Evolutionary conservation across 2,329 filamentous ascomycete genomes (phyloP).

Genomic region (Neopestalotiopsis clavispora): DNA sequence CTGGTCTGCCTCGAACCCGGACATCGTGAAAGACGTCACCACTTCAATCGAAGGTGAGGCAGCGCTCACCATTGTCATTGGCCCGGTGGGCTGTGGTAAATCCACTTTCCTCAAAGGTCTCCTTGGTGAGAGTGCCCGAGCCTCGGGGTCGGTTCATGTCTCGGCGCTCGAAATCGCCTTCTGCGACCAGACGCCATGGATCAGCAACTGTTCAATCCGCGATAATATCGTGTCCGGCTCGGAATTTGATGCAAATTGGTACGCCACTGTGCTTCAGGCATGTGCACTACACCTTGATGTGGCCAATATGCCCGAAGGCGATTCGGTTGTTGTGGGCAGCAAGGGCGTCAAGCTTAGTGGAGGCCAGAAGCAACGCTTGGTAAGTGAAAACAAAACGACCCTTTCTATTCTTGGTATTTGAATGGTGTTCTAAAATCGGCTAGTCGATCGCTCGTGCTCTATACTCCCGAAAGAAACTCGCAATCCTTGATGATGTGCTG

Average conservation of each 20-base stretch:
- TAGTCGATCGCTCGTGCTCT: constrained; percentile 26
- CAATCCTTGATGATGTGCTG: constrained; percentile 27
- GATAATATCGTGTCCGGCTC: constrained; percentile 24
- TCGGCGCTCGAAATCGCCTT: constrained; percentile 20
- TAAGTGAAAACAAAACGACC: constrained; percentile 20
- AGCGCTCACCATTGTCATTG: constrained; percentile 18
- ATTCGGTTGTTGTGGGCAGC: constrained; percentile 31
- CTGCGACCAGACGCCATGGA: constrained; percentile 27
- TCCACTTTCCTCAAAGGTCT: constrained; percentile 21
- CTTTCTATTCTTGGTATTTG: neutral
- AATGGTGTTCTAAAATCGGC: neutral
- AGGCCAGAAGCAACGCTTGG: constrained; percentile 29
- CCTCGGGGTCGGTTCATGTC: constrained; percentile 9
- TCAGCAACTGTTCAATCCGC: constrained; percentile 25
- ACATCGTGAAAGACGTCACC: constrained; percentile 1
- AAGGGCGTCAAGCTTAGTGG: constrained; percentile 35
- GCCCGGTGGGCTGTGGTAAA: constrained; percentile 21
- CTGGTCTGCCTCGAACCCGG: constrained; percentile 7
- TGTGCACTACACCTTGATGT: constrained; percentile 25
- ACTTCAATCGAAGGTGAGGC: neutral
- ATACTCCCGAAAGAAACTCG: constrained; percentile 22
- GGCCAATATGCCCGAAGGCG: constrained; percentile 27
- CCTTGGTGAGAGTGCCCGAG: constrained; percentile 5
- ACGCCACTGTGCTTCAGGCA: constrained; percentile 21
- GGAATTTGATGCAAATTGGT: constrained; percentile 23